Evolutionary conservation across 2,329 filamentous ascomycete species (phyloP).

Genomic region (Beauveria bassiana): DNA sequence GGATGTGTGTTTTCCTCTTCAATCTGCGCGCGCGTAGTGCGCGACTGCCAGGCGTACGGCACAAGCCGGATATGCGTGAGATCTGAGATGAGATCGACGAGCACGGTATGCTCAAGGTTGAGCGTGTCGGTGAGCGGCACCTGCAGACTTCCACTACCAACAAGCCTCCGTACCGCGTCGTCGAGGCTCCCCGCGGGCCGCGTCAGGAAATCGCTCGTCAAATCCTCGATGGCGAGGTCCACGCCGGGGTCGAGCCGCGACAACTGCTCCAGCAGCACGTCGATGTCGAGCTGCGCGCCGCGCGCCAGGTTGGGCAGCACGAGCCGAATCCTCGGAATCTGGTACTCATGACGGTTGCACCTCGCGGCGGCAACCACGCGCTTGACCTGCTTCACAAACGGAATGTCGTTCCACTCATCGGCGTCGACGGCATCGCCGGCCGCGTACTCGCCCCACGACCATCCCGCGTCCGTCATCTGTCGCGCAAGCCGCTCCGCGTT

Average conservation of each 20-base stretch:
- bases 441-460: slow-evolving; percentile 32
- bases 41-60: slow-evolving; percentile 26
- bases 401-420: slow-evolving; percentile 28
- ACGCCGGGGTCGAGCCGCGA: slow-evolving; percentile 23
- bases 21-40: slow-evolving; percentile 26
- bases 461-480: slow-evolving; percentile 34
- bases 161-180: slow-evolving; percentile 22
- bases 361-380: slow-evolving; percentile 29
- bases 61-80: slow-evolving; percentile 28
- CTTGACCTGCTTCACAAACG: slow-evolving; percentile 25
- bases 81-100: slow-evolving; percentile 33
- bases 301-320: slow-evolving; percentile 26
- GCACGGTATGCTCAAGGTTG: slow-evolving; percentile 34
- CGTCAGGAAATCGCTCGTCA: slow-evolving; percentile 19
- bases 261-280: slow-evolving; percentile 26
- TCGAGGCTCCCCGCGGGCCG: slow-evolving; percentile 1
- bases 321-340: slow-evolving; percentile 27
- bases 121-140: slow-evolving; percentile 26
- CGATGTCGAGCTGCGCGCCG: slow-evolving; percentile 21
- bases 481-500: slow-evolving; percentile 26
- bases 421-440: slow-evolving; percentile 23
- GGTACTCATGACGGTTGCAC: slow-evolving; percentile 29
- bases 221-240: slow-evolving; percentile 26
- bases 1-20: slow-evolving; percentile 24
- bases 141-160: slow-evolving; percentile 20